phyloP scores from a whole-genome alignment of 2,329 filamentous ascomycete genomes.

The Hypoxylon rubiginosum region DNA sequence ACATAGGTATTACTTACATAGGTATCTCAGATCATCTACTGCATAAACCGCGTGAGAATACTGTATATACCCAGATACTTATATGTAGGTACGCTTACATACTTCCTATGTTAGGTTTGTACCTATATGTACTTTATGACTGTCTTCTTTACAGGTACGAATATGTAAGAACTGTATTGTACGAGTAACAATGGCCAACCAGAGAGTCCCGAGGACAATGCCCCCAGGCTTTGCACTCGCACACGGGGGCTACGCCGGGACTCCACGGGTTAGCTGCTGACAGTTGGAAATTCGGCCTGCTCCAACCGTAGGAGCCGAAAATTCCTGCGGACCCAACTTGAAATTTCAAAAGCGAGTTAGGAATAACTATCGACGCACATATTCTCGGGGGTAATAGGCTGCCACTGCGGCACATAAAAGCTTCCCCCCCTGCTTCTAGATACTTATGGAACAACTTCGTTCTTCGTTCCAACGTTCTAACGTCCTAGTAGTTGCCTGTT shows the following conservation, averaged over 20 bases:
- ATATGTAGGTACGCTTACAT: background rate
- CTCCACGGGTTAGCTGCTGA: constrained; percentile 9
- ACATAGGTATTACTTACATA: background rate
- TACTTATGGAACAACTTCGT: constrained; percentile 13
- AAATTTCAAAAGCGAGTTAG: constrained; percentile 20
- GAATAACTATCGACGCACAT: constrained; percentile 18
- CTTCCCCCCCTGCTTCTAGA: constrained; percentile 17
- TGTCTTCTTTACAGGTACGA: background rate
- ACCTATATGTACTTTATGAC: background rate
- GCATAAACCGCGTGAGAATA: background rate
- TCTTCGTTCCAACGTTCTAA: constrained; percentile 12
- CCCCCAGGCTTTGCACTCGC: background rate
- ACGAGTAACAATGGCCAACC: background rate
- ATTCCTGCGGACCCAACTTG: constrained; percentile 11
- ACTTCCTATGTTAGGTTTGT: background rate
- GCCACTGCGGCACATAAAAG: constrained; percentile 27
- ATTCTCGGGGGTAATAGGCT: constrained; percentile 22
- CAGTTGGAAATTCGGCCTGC: constrained; percentile 12
- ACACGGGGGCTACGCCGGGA: constrained; percentile 1
- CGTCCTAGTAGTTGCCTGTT: constrained; percentile 19
- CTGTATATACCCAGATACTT: background rate
- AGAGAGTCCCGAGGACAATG: background rate
- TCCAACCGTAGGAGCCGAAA: constrained; percentile 16
- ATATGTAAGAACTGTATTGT: background rate
- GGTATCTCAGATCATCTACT: background rate